phyloP scores from a whole-genome alignment of 2,329 filamentous ascomycete species.

The Teratosphaeria epicoccoides region DNA sequence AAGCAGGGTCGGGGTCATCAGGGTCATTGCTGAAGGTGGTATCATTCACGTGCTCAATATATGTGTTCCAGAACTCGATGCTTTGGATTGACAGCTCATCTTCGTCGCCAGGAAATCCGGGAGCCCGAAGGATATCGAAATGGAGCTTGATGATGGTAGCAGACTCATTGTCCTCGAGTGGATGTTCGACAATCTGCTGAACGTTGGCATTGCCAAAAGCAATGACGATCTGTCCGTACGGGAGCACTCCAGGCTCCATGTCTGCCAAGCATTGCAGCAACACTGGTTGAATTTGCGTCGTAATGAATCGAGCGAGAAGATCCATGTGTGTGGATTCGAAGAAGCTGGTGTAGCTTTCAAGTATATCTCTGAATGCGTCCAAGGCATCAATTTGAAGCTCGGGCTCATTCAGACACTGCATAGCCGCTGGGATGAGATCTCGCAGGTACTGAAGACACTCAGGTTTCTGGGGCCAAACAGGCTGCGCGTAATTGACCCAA shows the following conservation, averaged over 20 bases:
- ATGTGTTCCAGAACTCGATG: conserved; percentile 69
- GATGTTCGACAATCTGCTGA: conserved; percentile 46
- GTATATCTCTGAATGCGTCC: conserved; percentile 53
- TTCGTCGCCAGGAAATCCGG: conserved; percentile 58
- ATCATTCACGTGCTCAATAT: conserved; percentile 52
- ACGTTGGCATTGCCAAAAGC: conserved; percentile 59
- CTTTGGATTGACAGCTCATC: conserved; percentile 64
- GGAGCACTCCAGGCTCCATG: conserved; percentile 46
- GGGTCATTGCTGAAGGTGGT: conserved; percentile 43
- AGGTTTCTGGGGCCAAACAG: conserved; percentile 47
- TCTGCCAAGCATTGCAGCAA: conserved; percentile 46
- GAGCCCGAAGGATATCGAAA: conserved; percentile 57
- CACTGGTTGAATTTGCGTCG: conserved; percentile 34
- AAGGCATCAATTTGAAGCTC: conserved; percentile 50
- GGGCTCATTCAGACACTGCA: conserved; percentile 49
- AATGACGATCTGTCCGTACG: conserved; percentile 56
- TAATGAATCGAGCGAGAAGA: conserved; percentile 49
- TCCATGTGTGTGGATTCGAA: conserved; percentile 49
- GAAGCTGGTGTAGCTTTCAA: conserved; percentile 55
- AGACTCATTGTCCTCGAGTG: conserved; percentile 37
- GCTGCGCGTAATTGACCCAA: conserved; percentile 65
- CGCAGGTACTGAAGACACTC: conserved; percentile 50
- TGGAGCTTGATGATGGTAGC: conserved; percentile 41
- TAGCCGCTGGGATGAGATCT: conserved; percentile 48
- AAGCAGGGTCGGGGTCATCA: conserved; percentile 35